Base-by-base conservation (phyloP, 805 yeast genomes). In the Spencermartinsiella europaea region DNA sequence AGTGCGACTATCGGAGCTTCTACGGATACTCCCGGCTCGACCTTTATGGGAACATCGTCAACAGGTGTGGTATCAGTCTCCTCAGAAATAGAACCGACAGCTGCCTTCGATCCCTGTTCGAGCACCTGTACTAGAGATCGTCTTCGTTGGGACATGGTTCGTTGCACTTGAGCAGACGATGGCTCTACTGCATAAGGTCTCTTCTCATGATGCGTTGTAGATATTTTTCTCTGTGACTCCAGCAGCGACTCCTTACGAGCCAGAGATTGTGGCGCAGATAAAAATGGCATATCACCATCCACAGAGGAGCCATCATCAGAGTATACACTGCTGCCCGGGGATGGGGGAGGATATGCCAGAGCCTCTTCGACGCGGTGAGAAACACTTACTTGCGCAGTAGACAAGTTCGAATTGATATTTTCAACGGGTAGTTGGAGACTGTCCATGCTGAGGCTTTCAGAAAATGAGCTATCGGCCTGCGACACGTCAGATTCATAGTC, bases 171-270 rank as follows among this genome's bases (percentile, higher is more conserved):
- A 2, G 52, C 50, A n/a, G 47, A 43, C 10, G 52, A 46, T 10
- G 48, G 51, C 25, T 42, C 54, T 4, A 47, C 40, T 4, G 52
- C 46, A 17, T 40, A 41, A 3, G 47, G 37, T 12, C 35, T 36
- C 1, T 27, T 43, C 16, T 44, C 43, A 22, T 55, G 57, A 16
- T 49, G 50, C 38, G 44, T 41, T 1, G 66, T 61, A 3, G 53
- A 49, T 5, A 60, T 57, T 22, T 53, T 56, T 3, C 66, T 46
- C 50, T 64, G 63, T 8, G 56, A 54, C 15, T 64, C 68, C 40
- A 55, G 56, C 35, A 64, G 50, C 16, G 63, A 57, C 46, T 63
- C 68, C 39, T 64, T 61, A 8, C 68, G 59, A 1, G 59, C 50
- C 5, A 61, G 41, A 21, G 45, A 38, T 3, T 34, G 25, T 8